Evolutionary conservation across 139 green algal genomes (phyloP).

Genomic region (Auxenochlorella protothecoides): DNA sequence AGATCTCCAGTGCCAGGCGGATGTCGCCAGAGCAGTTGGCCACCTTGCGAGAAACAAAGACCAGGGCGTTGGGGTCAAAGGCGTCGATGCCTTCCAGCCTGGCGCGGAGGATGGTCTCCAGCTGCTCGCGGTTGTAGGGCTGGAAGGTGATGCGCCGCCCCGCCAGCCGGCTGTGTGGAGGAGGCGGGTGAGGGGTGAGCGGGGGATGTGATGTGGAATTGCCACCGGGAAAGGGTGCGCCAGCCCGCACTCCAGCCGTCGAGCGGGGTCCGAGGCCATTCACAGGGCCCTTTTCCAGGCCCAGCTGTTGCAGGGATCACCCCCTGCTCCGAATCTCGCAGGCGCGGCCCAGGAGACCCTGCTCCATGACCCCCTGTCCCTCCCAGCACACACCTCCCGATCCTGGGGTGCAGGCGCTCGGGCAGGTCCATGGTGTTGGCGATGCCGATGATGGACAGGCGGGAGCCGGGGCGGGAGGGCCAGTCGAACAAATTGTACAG

Average conservation of each 20-base stretch:
- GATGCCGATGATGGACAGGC: conserved; percentile 83
- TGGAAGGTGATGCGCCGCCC: conserved; percentile 62
- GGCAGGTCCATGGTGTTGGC: conserved; percentile 98
- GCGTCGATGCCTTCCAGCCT: conserved; percentile 41
- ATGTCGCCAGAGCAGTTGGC: conserved; percentile 56
- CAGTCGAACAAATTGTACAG: conserved; percentile 99
- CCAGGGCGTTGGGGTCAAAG: conserved; percentile 38
- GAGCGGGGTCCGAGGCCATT: too few species aligned
- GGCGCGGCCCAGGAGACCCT: too few species aligned
- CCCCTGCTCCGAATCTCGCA: too few species aligned
- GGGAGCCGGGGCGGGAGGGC: conserved; percentile 47
- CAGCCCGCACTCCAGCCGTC: too few species aligned
- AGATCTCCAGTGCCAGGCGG: conserved; percentile 63
- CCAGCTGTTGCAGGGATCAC: too few species aligned
- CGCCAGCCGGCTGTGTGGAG: conserved; percentile 32
- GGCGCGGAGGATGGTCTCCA: conserved; percentile 58
- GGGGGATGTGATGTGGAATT: neutral
- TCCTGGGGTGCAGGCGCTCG: conserved; percentile 82
- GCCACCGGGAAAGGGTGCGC: too few species aligned
- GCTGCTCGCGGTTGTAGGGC: conserved; percentile 61
- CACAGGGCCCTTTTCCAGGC: too few species aligned
- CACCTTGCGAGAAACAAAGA: conserved; percentile 46
- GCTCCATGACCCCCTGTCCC: too few species aligned
- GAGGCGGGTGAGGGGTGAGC: too few species aligned
- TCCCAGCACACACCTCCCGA: conserved; percentile 39